These are phyloP conservation scores for Hyphopichia pseudoburtonii DNA, from an alignment of 1,139 yeast genomes.

Conservation along the genomic window DNA sequence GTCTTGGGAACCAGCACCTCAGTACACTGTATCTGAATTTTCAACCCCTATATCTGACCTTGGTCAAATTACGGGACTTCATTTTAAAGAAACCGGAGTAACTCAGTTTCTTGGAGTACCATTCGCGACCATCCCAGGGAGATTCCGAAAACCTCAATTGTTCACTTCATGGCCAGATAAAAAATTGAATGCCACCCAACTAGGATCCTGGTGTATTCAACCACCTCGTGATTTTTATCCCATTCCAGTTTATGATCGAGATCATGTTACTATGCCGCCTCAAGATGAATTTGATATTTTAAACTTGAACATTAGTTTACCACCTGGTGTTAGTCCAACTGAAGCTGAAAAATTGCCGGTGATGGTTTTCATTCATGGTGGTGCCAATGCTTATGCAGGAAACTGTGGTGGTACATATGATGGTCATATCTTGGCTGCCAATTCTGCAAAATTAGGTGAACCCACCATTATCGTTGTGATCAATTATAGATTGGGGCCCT, in stretches of 20 bases:
- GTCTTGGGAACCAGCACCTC: neutral
- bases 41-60: neutral
- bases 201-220: slow-evolving; percentile 11
- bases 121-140: slow-evolving; percentile 12
- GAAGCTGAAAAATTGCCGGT: slow-evolving; percentile 9
- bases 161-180: slow-evolving; percentile 6
- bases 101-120: slow-evolving; percentile 11
- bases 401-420: slow-evolving; percentile 11
- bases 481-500: slow-evolving; percentile 9
- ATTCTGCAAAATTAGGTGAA: slow-evolving; percentile 7
- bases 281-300: slow-evolving; percentile 6
- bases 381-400: slow-evolving; percentile 14
- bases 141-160: slow-evolving; percentile 12
- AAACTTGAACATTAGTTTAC: slow-evolving; percentile 1
- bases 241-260: slow-evolving; percentile 9
- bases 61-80: slow-evolving; percentile 4
- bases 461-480: slow-evolving; percentile 9
- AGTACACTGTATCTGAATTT: neutral
- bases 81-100: slow-evolving; percentile 7
- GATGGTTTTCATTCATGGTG: slow-evolving; percentile 15
- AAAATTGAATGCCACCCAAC: slow-evolving; percentile 9
- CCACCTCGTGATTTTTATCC: slow-evolving; percentile 11
- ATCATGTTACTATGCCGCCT: slow-evolving; percentile 5
- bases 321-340: neutral
- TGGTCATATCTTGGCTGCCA: slow-evolving; percentile 10